These are phyloP conservation scores for Comarum palustre DNA, from an alignment of 306 rosid genomes.

Conservation along the genomic window DNA sequence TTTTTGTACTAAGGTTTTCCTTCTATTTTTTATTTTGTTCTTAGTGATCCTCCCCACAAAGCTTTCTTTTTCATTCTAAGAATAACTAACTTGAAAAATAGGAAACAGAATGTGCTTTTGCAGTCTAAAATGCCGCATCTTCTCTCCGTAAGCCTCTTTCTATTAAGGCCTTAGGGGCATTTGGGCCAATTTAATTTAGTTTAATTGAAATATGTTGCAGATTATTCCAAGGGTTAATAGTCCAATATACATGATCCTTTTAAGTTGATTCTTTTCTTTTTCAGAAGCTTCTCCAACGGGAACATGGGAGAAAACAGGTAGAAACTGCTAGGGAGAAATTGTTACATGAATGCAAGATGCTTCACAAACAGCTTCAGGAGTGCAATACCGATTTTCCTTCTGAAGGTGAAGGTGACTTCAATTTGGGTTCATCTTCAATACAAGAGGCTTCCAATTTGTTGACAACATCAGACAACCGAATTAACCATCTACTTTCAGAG, in stretches of 20 bases:
- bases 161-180: no score
- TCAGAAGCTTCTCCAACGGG: conserved; percentile 57
- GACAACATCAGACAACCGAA: conserved; percentile 59
- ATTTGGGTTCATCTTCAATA: conserved; percentile 38
- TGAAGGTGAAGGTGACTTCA: conserved; percentile 31
- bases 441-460: conserved; percentile 50
- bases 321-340: conserved; percentile 47
- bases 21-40: background rate
- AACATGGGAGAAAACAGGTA: conserved; percentile 53
- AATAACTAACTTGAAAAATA: background rate
- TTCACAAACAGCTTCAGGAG: conserved; percentile 60
- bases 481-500: conserved; percentile 60
- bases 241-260: conserved; percentile 24
- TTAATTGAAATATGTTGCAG: conserved; percentile 6
- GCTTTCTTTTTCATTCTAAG: background rate
- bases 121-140: background rate
- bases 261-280: conserved; percentile 1
- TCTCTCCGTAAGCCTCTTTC: background rate
- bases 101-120: background rate
- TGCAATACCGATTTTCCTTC: conserved; percentile 49
- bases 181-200: no score
- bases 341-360: conserved; percentile 55
- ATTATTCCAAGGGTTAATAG: conserved; percentile 12
- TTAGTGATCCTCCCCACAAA: background rate
- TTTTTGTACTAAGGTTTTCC: background rate